These are phyloP conservation scores for Venturiaceae sp. DNA, from an alignment of 2,329 filamentous ascomycete genomes.

Conservation along the genomic window DNA sequence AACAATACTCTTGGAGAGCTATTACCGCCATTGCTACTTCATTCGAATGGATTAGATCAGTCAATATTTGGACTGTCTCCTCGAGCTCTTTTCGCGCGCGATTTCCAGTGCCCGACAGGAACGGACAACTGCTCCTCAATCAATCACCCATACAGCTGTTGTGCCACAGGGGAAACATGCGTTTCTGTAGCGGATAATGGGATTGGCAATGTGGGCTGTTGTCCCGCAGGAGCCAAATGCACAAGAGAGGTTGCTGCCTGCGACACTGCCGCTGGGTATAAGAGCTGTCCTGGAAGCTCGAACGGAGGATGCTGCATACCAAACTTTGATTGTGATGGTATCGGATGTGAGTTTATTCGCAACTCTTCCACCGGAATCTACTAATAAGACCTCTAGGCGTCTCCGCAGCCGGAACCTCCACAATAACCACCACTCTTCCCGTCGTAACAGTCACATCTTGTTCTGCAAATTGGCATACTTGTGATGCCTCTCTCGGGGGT, in stretches of 20 bases:
- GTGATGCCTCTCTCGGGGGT: constrained; percentile 35
- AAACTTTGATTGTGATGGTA: constrained; percentile 58
- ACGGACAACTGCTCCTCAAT: constrained; percentile 57
- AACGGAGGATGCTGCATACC: constrained; percentile 71
- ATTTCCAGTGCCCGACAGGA: constrained; percentile 56
- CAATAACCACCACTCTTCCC: constrained; percentile 16
- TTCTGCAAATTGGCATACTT: constrained; percentile 34
- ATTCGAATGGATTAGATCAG: background rate
- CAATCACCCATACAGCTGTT: constrained; percentile 63
- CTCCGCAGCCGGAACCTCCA: constrained; percentile 9
- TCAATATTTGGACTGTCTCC: background rate
- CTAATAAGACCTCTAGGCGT: background rate
- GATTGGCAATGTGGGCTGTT: constrained; percentile 65
- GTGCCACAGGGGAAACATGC: constrained; percentile 55
- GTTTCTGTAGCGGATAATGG: constrained; percentile 52
- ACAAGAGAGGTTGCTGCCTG: constrained; percentile 55
- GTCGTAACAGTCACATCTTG: constrained; percentile 23
- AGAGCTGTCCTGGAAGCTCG: constrained; percentile 52
- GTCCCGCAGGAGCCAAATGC: constrained; percentile 55
- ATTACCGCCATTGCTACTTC: constrained; percentile 10
- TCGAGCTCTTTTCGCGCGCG: constrained; percentile 29
- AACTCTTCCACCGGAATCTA: background rate
- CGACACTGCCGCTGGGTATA: constrained; percentile 44
- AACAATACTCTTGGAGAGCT: constrained; percentile 1
- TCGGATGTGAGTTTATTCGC: constrained; percentile 51